Conservation (phyloP, 805 yeast species). For the Teunomyces kruisii region DNA sequence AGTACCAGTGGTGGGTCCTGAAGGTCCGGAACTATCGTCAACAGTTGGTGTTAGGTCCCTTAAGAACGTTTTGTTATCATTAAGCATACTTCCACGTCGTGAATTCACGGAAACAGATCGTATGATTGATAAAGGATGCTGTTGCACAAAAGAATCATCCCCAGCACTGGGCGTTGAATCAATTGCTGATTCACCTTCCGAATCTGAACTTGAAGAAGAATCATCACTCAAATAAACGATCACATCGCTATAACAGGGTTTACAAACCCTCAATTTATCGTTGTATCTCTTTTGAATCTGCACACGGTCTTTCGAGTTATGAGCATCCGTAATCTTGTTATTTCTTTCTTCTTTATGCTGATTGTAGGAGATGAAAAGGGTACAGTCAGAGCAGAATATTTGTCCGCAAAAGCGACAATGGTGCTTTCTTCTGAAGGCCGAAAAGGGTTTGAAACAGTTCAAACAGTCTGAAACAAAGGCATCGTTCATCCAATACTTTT, state of each 20-base stretch:
- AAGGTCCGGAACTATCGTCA: background rate
- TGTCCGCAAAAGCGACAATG: constrained; percentile 97
- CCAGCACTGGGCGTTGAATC: background rate
- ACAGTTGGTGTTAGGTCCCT: constrained; percentile 8
- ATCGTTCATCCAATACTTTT: constrained; percentile 95
- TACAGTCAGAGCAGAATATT: constrained; percentile 85
- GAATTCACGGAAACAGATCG: constrained; percentile 30
- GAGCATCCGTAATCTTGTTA: constrained; percentile 11
- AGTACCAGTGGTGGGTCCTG: background rate
- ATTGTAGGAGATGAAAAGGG: constrained; percentile 64
- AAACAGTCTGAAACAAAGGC: constrained; percentile 87
- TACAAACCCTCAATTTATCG: constrained; percentile 77
- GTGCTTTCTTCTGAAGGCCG: constrained; percentile 86
- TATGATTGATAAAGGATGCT: constrained; percentile 28
- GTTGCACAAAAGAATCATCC: constrained; percentile 19
- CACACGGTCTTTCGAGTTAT: constrained; percentile 8
- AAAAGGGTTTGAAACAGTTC: constrained; percentile 74
- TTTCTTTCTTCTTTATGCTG: constrained; percentile 41
- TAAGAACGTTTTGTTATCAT: constrained; percentile 13
- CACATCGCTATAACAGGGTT: constrained; percentile 71
- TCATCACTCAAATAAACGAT: constrained; percentile 71
- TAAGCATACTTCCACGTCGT: constrained; percentile 17
- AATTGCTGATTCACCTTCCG: constrained; percentile 11
- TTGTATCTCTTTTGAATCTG: constrained; percentile 46
- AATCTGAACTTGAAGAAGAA: constrained; percentile 35